Conservation (phyloP, 1,139 yeast genomes). For the Suzukiozyma palmioleophila region DNA sequence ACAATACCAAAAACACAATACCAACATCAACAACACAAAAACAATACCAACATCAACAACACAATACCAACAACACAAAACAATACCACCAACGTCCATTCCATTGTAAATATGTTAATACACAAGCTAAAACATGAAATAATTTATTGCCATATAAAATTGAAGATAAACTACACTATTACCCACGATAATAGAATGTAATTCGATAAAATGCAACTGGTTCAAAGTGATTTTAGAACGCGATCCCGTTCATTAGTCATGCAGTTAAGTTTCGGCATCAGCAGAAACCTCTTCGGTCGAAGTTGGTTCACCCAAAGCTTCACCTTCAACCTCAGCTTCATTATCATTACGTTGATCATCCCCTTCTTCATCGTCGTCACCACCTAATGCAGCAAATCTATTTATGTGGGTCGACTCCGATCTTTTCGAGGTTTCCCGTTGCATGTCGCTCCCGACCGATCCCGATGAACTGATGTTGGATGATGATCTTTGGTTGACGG, state of each 20-base stretch:
- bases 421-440: constrained; percentile 36
- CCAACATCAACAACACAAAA: too few species aligned
- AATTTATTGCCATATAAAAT: constrained; percentile 4
- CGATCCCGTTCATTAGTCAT: constrained; percentile 1
- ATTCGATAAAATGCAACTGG: background rate
- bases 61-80: too few species aligned
- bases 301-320: constrained; percentile 3
- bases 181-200: background rate
- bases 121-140: constrained; percentile 1
- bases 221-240: constrained; percentile 1
- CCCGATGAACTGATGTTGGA: constrained; percentile 19
- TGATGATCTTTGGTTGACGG: constrained; percentile 22
- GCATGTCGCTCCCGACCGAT: constrained; percentile 15
- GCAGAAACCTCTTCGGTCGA: constrained; percentile 1
- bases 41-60: too few species aligned
- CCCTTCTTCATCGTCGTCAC: constrained; percentile 27
- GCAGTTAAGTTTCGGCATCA: constrained; percentile 2
- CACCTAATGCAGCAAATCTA: constrained; percentile 56
- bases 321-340: constrained; percentile 6
- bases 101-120: too few species aligned
- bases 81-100: too few species aligned
- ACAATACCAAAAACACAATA: too few species aligned
- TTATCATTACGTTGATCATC: constrained; percentile 12
- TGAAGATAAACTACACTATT: constrained; percentile 1
- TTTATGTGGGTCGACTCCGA: constrained; percentile 48